These are phyloP conservation scores for Wickerhamomyces queroliae DNA, from an alignment of 805 yeast genomes.

Conservation along the genomic window DNA sequence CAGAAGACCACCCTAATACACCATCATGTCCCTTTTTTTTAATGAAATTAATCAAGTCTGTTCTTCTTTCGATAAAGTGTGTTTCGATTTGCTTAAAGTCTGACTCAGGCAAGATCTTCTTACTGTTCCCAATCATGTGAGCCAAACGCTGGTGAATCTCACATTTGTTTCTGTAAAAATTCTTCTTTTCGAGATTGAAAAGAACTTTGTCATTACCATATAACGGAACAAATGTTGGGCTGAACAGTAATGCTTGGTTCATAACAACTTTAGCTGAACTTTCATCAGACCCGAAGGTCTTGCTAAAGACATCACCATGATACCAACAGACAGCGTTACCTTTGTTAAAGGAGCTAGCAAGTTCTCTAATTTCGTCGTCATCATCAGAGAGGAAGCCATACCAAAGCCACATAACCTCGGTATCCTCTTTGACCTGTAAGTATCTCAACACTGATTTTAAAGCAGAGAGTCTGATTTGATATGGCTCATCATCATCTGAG, in stretches of 20 bases:
- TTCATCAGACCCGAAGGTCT: conserved; percentile 4
- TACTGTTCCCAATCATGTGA: conserved; percentile 12
- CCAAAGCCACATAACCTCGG: conserved; percentile 22
- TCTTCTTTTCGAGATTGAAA: conserved; percentile 64
- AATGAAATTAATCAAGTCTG: conserved; percentile 6
- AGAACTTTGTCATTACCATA: conserved; percentile 30
- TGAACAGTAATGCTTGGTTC: conserved; percentile 8
- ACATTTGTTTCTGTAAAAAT: conserved; percentile 53
- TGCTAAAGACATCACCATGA: conserved; percentile 22
- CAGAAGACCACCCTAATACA: conserved; percentile 24
- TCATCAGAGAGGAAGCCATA: conserved; percentile 54
- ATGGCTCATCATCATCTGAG: conserved; percentile 39
- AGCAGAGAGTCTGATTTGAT: conserved; percentile 39
- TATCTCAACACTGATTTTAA: conserved; percentile 34
- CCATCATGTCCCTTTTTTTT: conserved; percentile 16
- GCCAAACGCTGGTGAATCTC: conserved; percentile 21
- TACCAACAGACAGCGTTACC: conserved; percentile 30
- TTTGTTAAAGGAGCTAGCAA: conserved; percentile 38
- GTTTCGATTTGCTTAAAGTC: background rate
- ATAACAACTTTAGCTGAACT: conserved; percentile 9
- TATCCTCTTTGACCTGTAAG: conserved; percentile 8
- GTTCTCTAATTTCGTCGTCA: conserved; percentile 50
- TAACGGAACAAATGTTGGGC: conserved; percentile 13
- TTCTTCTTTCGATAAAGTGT: conserved; percentile 4
- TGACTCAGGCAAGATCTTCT: background rate